Conservation (phyloP, 1,284 basidiomycete species). For the Austroboletus niveus region DNA sequence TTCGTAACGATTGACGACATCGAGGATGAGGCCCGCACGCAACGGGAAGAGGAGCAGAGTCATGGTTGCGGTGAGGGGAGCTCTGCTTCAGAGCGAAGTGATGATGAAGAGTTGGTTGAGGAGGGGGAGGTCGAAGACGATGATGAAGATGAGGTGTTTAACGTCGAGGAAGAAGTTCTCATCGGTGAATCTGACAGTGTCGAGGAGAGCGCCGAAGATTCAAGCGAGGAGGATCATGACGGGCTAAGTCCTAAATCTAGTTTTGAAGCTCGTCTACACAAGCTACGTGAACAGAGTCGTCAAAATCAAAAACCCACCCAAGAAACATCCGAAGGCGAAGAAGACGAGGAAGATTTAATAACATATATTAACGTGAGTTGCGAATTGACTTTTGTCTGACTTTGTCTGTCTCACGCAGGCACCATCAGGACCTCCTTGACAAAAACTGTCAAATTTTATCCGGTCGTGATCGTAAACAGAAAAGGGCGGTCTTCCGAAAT, state of each 20-base stretch:
- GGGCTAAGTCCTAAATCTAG: slow-evolving; percentile 44
- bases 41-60: slow-evolving; percentile 48
- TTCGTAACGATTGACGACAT: slow-evolving; percentile 69
- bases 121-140: slow-evolving; percentile 12
- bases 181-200: slow-evolving; percentile 31
- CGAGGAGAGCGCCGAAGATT: slow-evolving; percentile 32
- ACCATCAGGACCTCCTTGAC: slow-evolving; percentile 43
- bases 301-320: slow-evolving; percentile 18
- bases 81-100: slow-evolving; percentile 26
- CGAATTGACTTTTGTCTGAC: not conserved
- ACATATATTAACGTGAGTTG: slow-evolving; percentile 57
- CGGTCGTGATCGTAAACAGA: slow-evolving; percentile 46
- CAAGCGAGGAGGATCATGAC: slow-evolving; percentile 16
- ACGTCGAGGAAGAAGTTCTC: slow-evolving; percentile 19
- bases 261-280: slow-evolving; percentile 54
- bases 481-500: slow-evolving; percentile 62
- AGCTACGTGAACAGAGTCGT: slow-evolving; percentile 37
- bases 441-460: slow-evolving; percentile 41
- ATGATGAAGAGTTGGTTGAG: slow-evolving; percentile 27
- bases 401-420: slow-evolving; percentile 6
- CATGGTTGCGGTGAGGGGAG: slow-evolving; percentile 15
- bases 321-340: slow-evolving; percentile 35
- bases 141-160: slow-evolving; percentile 18
- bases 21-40: slow-evolving; percentile 51
- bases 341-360: slow-evolving; percentile 51